phyloP scores from a whole-genome alignment of 1,284 basidiomycete species.

The Ustilago xerochloae region DNA sequence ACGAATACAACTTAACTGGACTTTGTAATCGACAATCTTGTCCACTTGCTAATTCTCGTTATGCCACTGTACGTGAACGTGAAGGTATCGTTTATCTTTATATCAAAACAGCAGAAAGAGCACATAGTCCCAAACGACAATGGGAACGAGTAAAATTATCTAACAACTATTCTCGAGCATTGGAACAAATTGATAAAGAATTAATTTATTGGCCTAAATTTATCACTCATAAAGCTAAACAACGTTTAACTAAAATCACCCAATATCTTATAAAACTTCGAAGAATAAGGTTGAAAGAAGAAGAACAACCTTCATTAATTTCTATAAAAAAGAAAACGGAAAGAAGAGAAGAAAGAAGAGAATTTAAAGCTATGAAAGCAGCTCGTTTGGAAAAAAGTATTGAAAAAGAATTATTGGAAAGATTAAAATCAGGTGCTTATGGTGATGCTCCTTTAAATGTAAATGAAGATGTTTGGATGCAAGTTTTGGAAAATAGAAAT shows the following conservation, averaged over 20 bases:
- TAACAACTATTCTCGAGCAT: constrained; percentile 91
- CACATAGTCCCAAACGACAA: constrained; percentile 93
- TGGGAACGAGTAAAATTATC: constrained; percentile 96
- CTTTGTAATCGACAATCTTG: constrained; percentile 95
- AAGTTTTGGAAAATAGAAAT: constrained; percentile 59
- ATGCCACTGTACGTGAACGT: constrained; percentile 95
- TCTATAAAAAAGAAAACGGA: constrained; percentile 98
- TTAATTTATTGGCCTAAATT: constrained; percentile 98
- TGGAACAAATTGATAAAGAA: constrained; percentile 84
- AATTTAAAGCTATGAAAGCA: constrained; percentile 95
- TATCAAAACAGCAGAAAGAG: constrained; percentile 96
- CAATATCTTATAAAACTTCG: constrained; percentile 99
- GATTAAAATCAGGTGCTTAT: constrained; percentile 94
- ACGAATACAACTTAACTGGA: constrained; percentile 99
- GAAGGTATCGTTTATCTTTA: constrained; percentile 95
- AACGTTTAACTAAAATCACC: constrained; percentile 97
- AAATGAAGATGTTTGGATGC: constrained; percentile 95
- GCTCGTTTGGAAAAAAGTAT: constrained; percentile 85
- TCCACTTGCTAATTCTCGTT: constrained; percentile 94
- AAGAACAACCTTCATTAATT: constrained; percentile 87
- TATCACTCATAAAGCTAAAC: constrained; percentile 98
- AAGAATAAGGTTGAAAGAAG: constrained; percentile 79
- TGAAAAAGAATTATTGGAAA: constrained; percentile 93
- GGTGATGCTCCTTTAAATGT: constrained; percentile 98
- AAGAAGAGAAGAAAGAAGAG: constrained; percentile 89